A percentile compares a stretch with the other conserved stretches of the same genome.
Conservation (phyloP, 495 filamentous ascomycete species). For the Podospora fimiseda region DNA sequence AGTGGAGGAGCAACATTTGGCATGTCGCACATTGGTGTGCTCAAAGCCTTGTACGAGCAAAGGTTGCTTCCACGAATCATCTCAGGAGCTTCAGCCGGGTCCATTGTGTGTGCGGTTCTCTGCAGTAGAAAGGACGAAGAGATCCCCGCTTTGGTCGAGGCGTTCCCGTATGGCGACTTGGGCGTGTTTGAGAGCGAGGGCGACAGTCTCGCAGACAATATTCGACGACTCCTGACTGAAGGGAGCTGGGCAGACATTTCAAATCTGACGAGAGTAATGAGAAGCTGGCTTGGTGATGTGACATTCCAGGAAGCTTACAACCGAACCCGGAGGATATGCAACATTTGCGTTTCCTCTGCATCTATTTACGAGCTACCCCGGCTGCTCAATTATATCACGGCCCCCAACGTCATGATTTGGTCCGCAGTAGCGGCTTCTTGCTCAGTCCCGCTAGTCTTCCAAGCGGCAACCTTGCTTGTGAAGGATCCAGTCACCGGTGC, state of each 20-base stretch:
- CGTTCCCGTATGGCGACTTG: slow-evolving; percentile 76
- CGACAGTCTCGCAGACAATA: slow-evolving; percentile 61
- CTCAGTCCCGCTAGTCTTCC: slow-evolving; percentile 84
- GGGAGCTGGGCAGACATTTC: slow-evolving; percentile 79
- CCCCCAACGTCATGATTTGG: slow-evolving; percentile 92
- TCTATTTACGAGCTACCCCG: slow-evolving; percentile 81
- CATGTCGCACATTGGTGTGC: slow-evolving; percentile 93
- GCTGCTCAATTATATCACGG: slow-evolving; percentile 86
- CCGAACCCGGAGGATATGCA: slow-evolving; percentile 79
- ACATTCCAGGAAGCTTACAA: slow-evolving; percentile 97
- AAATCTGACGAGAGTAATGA: slow-evolving; percentile 76
- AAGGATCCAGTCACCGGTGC: slow-evolving; percentile 79
- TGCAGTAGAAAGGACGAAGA: slow-evolving; percentile 84
- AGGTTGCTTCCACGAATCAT: slow-evolving; percentile 82
- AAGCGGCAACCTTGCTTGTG: slow-evolving; percentile 66
- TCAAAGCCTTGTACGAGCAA: slow-evolving; percentile 74
- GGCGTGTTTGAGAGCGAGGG: slow-evolving; percentile 73
- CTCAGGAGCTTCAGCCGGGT: slow-evolving; percentile 89
- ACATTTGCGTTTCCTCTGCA: slow-evolving; percentile 85
- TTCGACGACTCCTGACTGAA: slow-evolving; percentile 69
- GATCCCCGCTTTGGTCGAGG: slow-evolving; percentile 61
- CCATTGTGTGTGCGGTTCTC: slow-evolving; percentile 81
- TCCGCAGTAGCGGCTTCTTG: slow-evolving; percentile 93
- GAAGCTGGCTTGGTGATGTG: slow-evolving; percentile 69
- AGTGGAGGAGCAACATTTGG: slow-evolving; percentile 92